Evolutionary conservation across 495 filamentous ascomycete species (phyloP).

Genomic region (Bryoglossum gracile): DNA sequence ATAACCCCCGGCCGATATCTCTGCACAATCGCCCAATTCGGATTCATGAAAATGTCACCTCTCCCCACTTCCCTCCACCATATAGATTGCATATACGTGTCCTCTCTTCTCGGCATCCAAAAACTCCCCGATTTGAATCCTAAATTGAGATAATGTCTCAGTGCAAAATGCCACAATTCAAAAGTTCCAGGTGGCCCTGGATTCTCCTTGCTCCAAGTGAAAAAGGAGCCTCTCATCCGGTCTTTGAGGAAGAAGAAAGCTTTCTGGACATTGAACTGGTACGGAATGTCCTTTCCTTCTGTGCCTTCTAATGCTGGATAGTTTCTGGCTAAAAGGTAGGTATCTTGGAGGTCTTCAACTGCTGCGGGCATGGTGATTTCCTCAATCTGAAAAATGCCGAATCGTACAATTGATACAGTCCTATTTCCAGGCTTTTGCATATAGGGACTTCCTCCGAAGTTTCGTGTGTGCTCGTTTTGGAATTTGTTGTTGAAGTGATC

Average conservation of each 20-base stretch:
- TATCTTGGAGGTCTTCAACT: conserved; percentile 5
- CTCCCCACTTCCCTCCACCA: too few relatives aligned
- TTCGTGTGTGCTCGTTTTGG: not conserved
- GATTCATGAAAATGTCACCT: too few relatives aligned
- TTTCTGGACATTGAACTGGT: conserved; percentile 6
- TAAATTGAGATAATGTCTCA: conserved; percentile 10
- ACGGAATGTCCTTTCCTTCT: conserved; percentile 4
- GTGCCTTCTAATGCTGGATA: conserved; percentile 5
- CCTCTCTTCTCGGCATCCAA: not conserved
- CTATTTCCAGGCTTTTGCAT: conserved; percentile 8
- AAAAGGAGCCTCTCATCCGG: not conserved
- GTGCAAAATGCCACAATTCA: conserved; percentile 8
- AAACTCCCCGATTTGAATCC: conserved; percentile 7
- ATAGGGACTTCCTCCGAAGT: not conserved
- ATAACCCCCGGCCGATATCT: too few relatives aligned
- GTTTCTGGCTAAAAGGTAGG: not conserved
- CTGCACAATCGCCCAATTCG: too few relatives aligned
- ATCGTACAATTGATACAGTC: conserved; percentile 9
- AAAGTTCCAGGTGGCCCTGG: conserved; percentile 3
- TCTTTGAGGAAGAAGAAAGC: conserved; percentile 1
- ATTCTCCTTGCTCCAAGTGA: not conserved
- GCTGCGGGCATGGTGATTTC: conserved; percentile 11
- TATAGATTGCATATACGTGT: not conserved
- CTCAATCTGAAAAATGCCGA: conserved; percentile 12
- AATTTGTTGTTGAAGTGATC: conserved; percentile 7